Evolutionary conservation across 306 rosid genomes (phyloP), one percentile per base, ranked within the genome.

Genomic region (Lathyrus oleraceus): DNA sequence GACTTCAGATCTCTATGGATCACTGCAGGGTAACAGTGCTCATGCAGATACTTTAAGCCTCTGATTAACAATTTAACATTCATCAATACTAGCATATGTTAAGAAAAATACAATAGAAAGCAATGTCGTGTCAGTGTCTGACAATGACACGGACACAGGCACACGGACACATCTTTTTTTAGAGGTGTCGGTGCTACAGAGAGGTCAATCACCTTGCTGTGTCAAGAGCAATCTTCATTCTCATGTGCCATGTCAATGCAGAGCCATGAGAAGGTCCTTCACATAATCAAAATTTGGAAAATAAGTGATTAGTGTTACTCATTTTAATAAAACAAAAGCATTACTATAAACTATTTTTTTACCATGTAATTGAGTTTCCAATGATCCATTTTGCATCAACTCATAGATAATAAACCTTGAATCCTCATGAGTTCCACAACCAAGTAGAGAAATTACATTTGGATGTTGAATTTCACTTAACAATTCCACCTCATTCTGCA

Each of bases 1-100:
- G 99, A 85, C 87, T 95, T 95, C 91, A 95, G 91, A 87, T 95
- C 99, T 91, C 99, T 89, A 82, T 91, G 99, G 79, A 95, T 95
- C 76, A 95, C 95, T 12, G 85, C 27, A 40, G 97, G 99, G 69
- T 70, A 76, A 85, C 95, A 95, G 84, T 85, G 88, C 79, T 95
- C 99, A 66, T 95, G 99, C 60, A 95, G 87, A 81, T 89, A 89
- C 81, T 95, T 96, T 81, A 95, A 87, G 67, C 95, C 96, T 80
- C 99, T 95, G 92, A 61, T 81, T 80, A 72, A 85, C 62, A 82
- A 63, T 36, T 81, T 79, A 72, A 83, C 62, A 82, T 68, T 36
- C 21, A 72, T 51, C 53, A 76, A 77, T 53, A 51, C 1, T 63
- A 73, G 21, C 32, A 70, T 35, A 35, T 78, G 78, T 83, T 67